Percentiles rank a stretch among this genome's conserved stretches.
Evolutionary conservation across 2,329 filamentous ascomycete species (phyloP).

Genomic region (Graphilbum sp.): DNA sequence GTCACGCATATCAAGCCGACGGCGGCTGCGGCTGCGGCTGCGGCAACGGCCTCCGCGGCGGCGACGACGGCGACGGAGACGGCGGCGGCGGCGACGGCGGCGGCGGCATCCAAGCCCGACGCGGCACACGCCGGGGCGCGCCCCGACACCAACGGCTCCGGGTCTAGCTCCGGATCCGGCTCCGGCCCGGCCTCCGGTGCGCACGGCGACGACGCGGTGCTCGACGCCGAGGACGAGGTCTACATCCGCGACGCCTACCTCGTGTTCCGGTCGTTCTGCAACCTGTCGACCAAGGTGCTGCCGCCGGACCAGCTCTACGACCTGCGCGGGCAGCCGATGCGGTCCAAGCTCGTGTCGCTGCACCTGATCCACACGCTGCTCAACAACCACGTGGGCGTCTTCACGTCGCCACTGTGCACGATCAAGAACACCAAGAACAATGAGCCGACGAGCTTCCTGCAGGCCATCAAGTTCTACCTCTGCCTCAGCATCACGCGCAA

Average conservation of each 20-base stretch:
- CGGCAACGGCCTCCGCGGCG: not conserved
- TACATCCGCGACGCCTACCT: slow-evolving; percentile 95
- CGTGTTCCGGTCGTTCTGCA: slow-evolving; percentile 94
- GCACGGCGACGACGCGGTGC: slow-evolving; percentile 21
- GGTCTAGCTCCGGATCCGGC: not conserved
- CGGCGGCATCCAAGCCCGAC: too few relatives aligned
- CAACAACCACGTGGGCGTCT: slow-evolving; percentile 83
- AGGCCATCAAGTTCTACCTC: slow-evolving; percentile 92
- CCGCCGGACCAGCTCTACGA: slow-evolving; percentile 86
- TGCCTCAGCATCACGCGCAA: slow-evolving; percentile 91
- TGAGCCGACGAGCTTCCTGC: slow-evolving; percentile 76
- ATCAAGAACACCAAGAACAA: slow-evolving; percentile 84
- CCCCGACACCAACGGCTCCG: too few relatives aligned
- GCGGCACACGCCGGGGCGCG: too few relatives aligned
- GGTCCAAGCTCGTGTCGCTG: slow-evolving; percentile 86
- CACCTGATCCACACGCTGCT: slow-evolving; percentile 91
- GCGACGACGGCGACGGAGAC: too few relatives aligned
- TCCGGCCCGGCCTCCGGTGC: not conserved
- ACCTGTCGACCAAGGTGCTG: slow-evolving; percentile 83
- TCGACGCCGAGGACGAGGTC: slow-evolving; percentile 74
- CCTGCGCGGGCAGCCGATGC: slow-evolving; percentile 86
- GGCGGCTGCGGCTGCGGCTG: slow-evolving; percentile 14
- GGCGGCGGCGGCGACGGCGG: not conserved
- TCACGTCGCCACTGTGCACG: slow-evolving; percentile 79
- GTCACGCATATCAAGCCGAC: slow-evolving; percentile 41